A percentile compares a stretch with the other conserved stretches of the same genome.
phyloP scores from a whole-genome alignment of 1,284 basidiomycete species.

The Puccinia hordei region DNA sequence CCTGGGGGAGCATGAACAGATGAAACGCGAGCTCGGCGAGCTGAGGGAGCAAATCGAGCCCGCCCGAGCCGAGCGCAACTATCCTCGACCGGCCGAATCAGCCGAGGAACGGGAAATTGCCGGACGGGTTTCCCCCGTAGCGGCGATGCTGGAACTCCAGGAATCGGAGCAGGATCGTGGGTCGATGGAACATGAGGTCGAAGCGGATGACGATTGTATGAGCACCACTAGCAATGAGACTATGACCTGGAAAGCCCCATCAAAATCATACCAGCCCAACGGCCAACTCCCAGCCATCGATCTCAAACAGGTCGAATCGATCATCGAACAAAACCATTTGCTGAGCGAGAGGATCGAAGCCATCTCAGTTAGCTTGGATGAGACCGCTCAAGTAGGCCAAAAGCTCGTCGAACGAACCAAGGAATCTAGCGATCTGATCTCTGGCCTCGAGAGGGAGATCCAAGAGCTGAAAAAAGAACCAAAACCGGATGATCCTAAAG shows the following conservation, averaged over 20 bases:
- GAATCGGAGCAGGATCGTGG: background rate
- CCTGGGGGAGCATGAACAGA: conserved; percentile 76
- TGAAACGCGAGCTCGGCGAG: conserved; percentile 75
- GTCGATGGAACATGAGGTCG: conserved; percentile 51
- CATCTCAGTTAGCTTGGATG: conserved; percentile 74
- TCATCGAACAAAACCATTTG: conserved; percentile 65
- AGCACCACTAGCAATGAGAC: conserved; percentile 59
- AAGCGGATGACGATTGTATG: conserved; percentile 54
- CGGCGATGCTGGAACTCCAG: conserved; percentile 47
- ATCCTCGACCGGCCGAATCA: conserved; percentile 67
- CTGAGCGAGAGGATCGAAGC: conserved; percentile 71
- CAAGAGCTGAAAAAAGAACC: conserved; percentile 69
- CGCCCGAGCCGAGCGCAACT: conserved; percentile 61
- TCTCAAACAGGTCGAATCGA: conserved; percentile 58
- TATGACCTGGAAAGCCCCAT: conserved; percentile 55
- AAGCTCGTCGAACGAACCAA: conserved; percentile 76
- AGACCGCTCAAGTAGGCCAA: conserved; percentile 73
- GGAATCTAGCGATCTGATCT: conserved; percentile 76
- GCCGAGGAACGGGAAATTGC: conserved; percentile 11
- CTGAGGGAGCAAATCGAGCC: conserved; percentile 60
- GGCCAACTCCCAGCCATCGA: conserved; percentile 41
- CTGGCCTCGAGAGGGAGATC: conserved; percentile 72
- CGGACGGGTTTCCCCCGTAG: conserved; percentile 46
- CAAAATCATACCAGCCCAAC: conserved; percentile 44
- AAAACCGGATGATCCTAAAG: conserved; percentile 54